Conservation (phyloP, 176 grass and related monocot species). For the Themeda triandra region DNA sequence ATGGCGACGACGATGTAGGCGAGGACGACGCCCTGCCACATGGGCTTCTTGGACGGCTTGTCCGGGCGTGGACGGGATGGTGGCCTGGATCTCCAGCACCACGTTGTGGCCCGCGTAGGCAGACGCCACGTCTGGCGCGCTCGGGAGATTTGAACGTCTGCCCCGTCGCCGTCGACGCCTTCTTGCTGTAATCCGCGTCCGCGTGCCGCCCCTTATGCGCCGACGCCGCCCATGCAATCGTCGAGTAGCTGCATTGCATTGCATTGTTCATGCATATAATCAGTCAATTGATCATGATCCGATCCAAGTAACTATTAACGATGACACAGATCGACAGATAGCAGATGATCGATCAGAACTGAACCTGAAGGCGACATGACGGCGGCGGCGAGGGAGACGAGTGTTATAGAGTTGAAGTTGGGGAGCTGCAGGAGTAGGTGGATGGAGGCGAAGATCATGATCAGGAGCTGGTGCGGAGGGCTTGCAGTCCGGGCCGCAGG, state of each 20-base stretch:
- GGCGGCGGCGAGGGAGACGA: constrained; percentile 76
- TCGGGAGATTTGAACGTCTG: constrained; percentile 45
- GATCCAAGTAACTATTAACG: too few species aligned
- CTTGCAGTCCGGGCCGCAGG: too few species aligned
- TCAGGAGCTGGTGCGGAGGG: too few species aligned
- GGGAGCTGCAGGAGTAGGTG: constrained; percentile 82
- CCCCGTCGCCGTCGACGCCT: neutral
- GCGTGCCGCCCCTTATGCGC: constrained; percentile 26
- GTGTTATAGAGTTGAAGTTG: constrained; percentile 82
- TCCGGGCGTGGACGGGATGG: constrained; percentile 63
- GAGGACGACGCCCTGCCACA: constrained; percentile 63
- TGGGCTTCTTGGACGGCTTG: constrained; percentile 72
- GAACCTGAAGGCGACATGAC: constrained; percentile 80
- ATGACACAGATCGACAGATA: too few species aligned
- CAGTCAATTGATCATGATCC: too few species aligned
- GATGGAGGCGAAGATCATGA: constrained; percentile 20
- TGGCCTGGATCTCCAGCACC: constrained; percentile 88
- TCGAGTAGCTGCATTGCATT: constrained; percentile 38
- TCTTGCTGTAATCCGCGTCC: constrained; percentile 41
- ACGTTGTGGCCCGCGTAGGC: constrained; percentile 78
- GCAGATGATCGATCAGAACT: neutral
- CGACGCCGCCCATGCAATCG: constrained; percentile 55
- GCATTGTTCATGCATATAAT: too few species aligned
- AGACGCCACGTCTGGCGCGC: constrained; percentile 49
- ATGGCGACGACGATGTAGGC: constrained; percentile 59